Percentiles rank a stretch among this genome's conserved stretches.
phyloP scores from a whole-genome alignment of 1,139 yeast species.

The Candida tunisiensis region DNA sequence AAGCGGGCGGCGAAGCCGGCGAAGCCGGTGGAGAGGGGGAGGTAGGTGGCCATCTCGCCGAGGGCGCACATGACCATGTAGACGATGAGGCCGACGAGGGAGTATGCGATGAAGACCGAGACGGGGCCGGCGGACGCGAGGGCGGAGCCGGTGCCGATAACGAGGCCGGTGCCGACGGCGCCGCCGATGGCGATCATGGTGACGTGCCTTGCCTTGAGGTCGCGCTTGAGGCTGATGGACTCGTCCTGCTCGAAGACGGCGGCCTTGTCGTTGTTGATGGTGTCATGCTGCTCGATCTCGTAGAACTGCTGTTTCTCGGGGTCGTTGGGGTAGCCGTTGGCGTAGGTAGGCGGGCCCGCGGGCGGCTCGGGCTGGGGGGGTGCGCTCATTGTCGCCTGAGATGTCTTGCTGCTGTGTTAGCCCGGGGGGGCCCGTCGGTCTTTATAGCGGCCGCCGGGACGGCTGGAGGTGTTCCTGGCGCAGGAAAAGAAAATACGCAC shows the following conservation, averaged over 20 bases:
- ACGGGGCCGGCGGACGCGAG: slow-evolving; percentile 64
- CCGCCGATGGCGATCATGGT: slow-evolving; percentile 75
- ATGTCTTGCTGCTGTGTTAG: no score
- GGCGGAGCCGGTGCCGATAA: slow-evolving; percentile 61
- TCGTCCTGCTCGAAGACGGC: not conserved
- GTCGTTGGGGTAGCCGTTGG: not conserved
- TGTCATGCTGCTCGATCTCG: not conserved
- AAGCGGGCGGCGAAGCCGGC: slow-evolving; percentile 37
- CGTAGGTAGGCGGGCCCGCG: slow-evolving; percentile 1
- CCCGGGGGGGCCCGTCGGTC: no score
- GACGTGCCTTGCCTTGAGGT: slow-evolving; percentile 23
- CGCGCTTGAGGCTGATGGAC: not conserved
- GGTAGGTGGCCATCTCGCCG: slow-evolving; percentile 71
- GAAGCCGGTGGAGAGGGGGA: slow-evolving; percentile 58
- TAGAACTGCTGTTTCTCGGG: not conserved
- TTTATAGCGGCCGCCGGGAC: not conserved
- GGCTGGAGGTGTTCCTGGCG: no score
- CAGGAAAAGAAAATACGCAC: no score
- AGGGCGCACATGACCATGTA: slow-evolving; percentile 52
- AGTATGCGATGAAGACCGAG: slow-evolving; percentile 49
- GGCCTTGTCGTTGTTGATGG: not conserved
- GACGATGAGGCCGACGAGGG: slow-evolving; percentile 43
- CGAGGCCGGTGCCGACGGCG: slow-evolving; percentile 65
- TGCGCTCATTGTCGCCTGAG: no score
- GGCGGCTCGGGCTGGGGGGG: not conserved